phyloP scores from a whole-genome alignment of 1,139 yeast species.

The Pichia sp. region DNA sequence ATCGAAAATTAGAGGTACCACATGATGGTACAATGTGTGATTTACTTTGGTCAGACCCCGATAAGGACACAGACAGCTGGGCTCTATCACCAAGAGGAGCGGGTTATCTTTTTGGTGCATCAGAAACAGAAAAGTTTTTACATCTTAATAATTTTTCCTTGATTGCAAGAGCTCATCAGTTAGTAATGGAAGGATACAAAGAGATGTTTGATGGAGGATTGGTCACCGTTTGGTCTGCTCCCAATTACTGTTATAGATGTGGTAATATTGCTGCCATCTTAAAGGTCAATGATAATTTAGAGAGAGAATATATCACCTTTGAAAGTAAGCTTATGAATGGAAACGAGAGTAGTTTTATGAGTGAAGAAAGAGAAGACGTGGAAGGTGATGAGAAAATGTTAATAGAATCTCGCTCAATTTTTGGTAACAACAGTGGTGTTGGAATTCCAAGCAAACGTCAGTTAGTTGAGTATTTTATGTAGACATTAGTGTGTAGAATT shows the following conservation, averaged over 20 bases:
- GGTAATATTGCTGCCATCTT: slow-evolving; percentile 93
- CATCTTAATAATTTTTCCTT: slow-evolving; percentile 70
- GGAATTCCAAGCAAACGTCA: too few species aligned
- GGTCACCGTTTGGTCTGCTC: slow-evolving; percentile 98
- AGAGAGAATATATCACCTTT: too few species aligned
- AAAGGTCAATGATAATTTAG: slow-evolving; percentile 41
- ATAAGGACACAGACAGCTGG: slow-evolving; percentile 75
- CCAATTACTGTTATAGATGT: slow-evolving; percentile 93
- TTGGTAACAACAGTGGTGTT: too few species aligned
- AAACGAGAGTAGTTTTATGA: too few species aligned
- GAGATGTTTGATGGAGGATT: slow-evolving; percentile 85
- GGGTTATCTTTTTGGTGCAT: slow-evolving; percentile 91
- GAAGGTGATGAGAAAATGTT: too few species aligned
- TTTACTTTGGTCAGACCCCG: slow-evolving; percentile 97
- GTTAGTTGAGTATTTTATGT: too few species aligned
- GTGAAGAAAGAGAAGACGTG: too few species aligned
- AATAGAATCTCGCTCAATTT: too few species aligned
- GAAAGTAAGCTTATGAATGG: too few species aligned
- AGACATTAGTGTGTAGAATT: too few species aligned
- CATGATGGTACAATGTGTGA: slow-evolving; percentile 99
- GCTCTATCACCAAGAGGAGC: slow-evolving; percentile 94
- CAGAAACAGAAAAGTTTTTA: slow-evolving; percentile 82
- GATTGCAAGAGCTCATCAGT: slow-evolving; percentile 88
- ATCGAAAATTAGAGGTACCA: slow-evolving; percentile 88
- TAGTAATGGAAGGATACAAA: slow-evolving; percentile 94